Evolutionary conservation across 345 rosid species (phyloP).

Genomic region (Sapria himalayana): DNA sequence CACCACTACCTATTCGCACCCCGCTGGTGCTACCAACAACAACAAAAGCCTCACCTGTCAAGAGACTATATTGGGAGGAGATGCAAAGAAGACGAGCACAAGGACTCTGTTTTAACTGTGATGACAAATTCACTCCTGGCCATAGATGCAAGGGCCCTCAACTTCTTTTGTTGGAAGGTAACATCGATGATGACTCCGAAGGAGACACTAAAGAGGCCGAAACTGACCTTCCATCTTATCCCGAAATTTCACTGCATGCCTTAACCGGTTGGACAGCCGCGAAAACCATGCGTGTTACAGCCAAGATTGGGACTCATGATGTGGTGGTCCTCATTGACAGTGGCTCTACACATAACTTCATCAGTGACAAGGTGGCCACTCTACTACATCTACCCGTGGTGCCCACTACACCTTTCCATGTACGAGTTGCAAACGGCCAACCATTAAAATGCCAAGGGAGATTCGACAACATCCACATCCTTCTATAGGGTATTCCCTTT

Average conservation of each 20-base stretch:
- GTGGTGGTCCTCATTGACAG: background rate
- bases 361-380: background rate
- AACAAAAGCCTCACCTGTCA: background rate
- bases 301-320: background rate
- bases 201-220: background rate
- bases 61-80: background rate
- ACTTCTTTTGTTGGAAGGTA: background rate
- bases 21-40: no score
- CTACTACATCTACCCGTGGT: background rate
- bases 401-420: background rate
- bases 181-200: background rate
- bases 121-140: background rate
- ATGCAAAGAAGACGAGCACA: background rate
- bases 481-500: background rate
- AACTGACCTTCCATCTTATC: background rate
- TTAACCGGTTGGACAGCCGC: background rate
- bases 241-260: background rate
- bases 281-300: background rate
- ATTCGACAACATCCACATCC: background rate
- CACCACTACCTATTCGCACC: background rate
- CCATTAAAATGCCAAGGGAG: background rate
- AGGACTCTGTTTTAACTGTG: background rate
- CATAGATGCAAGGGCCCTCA: background rate
- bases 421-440: background rate
- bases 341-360: conserved; percentile 1